Evolutionary conservation across 208 protist species (phyloP), one percentile per base, ranked within the genome.

Genomic region (Crithidia brevicula): DNA sequence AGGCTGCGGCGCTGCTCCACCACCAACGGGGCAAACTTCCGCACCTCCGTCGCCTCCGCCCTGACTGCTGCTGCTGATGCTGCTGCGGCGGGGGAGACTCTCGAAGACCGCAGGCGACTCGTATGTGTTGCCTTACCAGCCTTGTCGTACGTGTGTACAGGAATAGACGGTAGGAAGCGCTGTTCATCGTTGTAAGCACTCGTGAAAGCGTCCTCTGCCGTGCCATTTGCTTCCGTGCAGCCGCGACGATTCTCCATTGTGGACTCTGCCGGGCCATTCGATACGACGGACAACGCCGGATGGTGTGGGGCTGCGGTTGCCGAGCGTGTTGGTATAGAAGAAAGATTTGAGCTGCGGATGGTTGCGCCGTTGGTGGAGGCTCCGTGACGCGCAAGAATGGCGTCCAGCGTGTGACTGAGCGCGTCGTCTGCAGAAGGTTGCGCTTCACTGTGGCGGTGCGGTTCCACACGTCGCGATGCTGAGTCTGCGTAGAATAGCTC

Each of bases 21-120:
- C 15, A 54, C 30, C n/a, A 70, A n/a, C 27, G 64, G 64, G n/a
- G 10, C 20, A 18, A 70, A 28, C 27, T n/a, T 30, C 38, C 52
- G 50, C 2, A 40, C 23, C 8, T 9, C 23, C 6, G 23, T 52
- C 7, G 23, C 22, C 9, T 30, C 23, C 23, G 16, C 5, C 23
- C 22, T 40, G 10, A 7, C 15, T 40, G 10, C 15, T 13, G 36
- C 36, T 13, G 36, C 10, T 0, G 15, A 13, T 13, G 36, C 36
- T 1, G 36, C 15, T 40, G 1, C 0, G 8, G 36, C 15, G 8
- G 36, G 36, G 15, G 36, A 40, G 36, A 13, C 10, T 13, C 15
- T 40, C 36, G 10, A 40, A 7, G 36, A 40, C 36, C 36, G 8
- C 0, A 7, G 36, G 36, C 15, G 15, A 13, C 15, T 40, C 1